Percentiles rank a stretch among this genome's conserved stretches.
phyloP scores from a whole-genome alignment of 2,329 filamentous ascomycete genomes.

The Chaetomium strumarium region DNA sequence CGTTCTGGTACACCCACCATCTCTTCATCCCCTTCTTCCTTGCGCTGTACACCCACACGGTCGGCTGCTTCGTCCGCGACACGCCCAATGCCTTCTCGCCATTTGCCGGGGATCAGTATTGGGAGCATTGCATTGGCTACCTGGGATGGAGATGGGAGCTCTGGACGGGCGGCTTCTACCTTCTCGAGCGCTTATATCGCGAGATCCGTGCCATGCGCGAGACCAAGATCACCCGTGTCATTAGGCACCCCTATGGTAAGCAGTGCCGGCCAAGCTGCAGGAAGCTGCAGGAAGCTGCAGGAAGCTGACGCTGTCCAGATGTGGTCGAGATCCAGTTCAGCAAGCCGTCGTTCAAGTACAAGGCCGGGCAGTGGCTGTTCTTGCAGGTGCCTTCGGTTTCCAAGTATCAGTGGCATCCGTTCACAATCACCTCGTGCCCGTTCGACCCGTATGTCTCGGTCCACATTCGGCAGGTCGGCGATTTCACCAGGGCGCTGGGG shows the following conservation, averaged over 20 bases:
- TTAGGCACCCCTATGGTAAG: slow-evolving; percentile 89
- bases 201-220: slow-evolving; percentile 78
- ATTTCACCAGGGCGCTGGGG: slow-evolving; percentile 91
- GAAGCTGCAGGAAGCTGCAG: neutral
- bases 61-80: slow-evolving; percentile 93
- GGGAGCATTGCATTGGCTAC: slow-evolving; percentile 91
- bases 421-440: slow-evolving; percentile 97
- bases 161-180: slow-evolving; percentile 75
- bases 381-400: slow-evolving; percentile 88
- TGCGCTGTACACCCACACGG: slow-evolving; percentile 90
- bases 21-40: slow-evolving; percentile 96
- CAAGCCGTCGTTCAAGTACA: slow-evolving; percentile 97
- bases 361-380: slow-evolving; percentile 97
- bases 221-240: slow-evolving; percentile 87
- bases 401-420: slow-evolving; percentile 92
- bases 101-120: slow-evolving; percentile 75
- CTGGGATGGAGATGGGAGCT: slow-evolving; percentile 97
- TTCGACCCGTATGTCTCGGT: slow-evolving; percentile 92
- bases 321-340: slow-evolving; percentile 95
- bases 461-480: slow-evolving; percentile 92
- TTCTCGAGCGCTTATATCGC: slow-evolving; percentile 82
- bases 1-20: slow-evolving; percentile 99
- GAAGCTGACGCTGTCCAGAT: slow-evolving; percentile 46
- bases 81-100: slow-evolving; percentile 66
- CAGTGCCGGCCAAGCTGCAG: slow-evolving; percentile 6